Evolutionary conservation across 2,329 filamentous ascomycete genomes (phyloP).

Genomic region (Hirsutella rhossiliensis): DNA sequence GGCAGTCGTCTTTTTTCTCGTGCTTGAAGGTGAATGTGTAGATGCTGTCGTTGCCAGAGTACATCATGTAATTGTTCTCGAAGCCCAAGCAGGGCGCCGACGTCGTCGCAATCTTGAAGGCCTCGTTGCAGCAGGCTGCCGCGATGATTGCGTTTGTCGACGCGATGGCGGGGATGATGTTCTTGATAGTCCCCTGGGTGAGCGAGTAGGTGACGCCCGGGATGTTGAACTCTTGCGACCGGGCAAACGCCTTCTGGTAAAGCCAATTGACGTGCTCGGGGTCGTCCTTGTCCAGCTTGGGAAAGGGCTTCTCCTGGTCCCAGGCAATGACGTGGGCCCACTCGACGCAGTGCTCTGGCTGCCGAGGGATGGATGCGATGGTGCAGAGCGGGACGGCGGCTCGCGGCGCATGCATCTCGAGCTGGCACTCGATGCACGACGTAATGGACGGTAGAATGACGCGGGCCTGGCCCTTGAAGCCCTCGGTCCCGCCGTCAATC

Average conservation of each 20-base stretch:
- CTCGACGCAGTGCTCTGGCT: slow-evolving; percentile 96
- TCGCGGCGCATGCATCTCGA: slow-evolving; percentile 96
- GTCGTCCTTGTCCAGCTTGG: slow-evolving; percentile 85
- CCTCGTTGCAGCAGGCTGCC: slow-evolving; percentile 91
- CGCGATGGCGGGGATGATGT: slow-evolving; percentile 97
- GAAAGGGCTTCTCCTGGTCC: slow-evolving; percentile 76
- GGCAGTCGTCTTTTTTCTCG: slow-evolving; percentile 87
- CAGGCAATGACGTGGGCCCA: slow-evolving; percentile 98
- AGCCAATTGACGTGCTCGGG: slow-evolving; percentile 97
- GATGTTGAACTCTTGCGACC: slow-evolving; percentile 83
- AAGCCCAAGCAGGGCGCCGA: slow-evolving; percentile 69
- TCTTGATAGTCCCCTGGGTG: slow-evolving; percentile 96
- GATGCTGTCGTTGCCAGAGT: slow-evolving; percentile 87
- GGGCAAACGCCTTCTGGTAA: slow-evolving; percentile 68
- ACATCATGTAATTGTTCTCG: slow-evolving; percentile 97
- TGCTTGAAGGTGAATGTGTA: slow-evolving; percentile 98
- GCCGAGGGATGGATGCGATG: slow-evolving; percentile 87
- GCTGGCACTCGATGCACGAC: slow-evolving; percentile 94
- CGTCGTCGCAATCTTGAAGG: slow-evolving; percentile 81
- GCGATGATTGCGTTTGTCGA: slow-evolving; percentile 96
- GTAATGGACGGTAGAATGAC: slow-evolving; percentile 88
- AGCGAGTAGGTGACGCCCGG: slow-evolving; percentile 86
- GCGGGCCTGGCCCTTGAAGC: slow-evolving; percentile 93
- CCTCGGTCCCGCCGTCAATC: slow-evolving; percentile 93
- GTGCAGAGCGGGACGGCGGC: slow-evolving; percentile 96